These are phyloP conservation scores for Tetraselmis chui DNA, from an alignment of 139 green algal species.

Conservation along the genomic window DNA sequence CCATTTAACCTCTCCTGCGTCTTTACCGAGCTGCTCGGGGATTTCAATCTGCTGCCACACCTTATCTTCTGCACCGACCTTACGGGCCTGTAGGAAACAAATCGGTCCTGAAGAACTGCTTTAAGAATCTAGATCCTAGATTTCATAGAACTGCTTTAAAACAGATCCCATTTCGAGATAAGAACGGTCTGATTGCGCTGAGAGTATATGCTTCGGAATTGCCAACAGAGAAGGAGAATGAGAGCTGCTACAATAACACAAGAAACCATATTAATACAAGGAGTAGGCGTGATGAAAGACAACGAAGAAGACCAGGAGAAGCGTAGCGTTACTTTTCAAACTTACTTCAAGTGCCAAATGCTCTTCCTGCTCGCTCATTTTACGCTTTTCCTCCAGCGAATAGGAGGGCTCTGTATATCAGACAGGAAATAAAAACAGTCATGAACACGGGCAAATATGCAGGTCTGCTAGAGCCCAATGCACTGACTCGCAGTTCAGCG, in stretches of 20 bases:
- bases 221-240: too few relatives aligned
- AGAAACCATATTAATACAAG: too few relatives aligned
- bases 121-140: too few relatives aligned
- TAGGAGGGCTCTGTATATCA: constrained; percentile 29
- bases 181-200: too few relatives aligned
- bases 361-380: constrained; percentile 32
- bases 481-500: neutral
- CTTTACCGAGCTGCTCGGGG: constrained; percentile 36
- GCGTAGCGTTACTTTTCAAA: neutral
- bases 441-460: too few relatives aligned
- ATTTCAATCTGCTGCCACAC: constrained; percentile 34
- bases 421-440: neutral
- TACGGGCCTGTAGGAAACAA: constrained; percentile 4
- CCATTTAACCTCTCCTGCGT: constrained; percentile 69
- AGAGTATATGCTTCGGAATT: too few relatives aligned
- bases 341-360: constrained; percentile 5
- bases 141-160: too few relatives aligned
- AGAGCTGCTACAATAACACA: too few relatives aligned
- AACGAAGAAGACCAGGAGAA: neutral
- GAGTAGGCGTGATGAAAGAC: too few relatives aligned
- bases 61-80: constrained; percentile 7
- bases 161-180: too few relatives aligned
- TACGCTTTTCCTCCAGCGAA: constrained; percentile 35
- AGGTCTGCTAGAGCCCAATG: neutral
- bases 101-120: neutral